Evolutionary conservation across 2,329 filamentous ascomycete species (phyloP).

Genomic region (Colletotrichum aenigma): DNA sequence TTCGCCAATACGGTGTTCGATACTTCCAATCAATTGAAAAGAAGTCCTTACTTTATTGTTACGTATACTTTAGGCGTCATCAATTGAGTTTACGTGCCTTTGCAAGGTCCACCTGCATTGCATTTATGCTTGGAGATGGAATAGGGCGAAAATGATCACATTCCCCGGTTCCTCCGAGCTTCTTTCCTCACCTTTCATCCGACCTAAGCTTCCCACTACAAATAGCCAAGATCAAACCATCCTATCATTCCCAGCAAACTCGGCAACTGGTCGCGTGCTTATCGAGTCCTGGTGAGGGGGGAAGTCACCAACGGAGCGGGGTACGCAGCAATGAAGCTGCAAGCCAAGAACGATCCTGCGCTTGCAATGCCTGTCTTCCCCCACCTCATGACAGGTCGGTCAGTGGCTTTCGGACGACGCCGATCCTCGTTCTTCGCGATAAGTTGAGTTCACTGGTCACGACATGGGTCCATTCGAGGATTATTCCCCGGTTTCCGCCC

Average conservation of each 20-base stretch:
- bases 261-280: conserved; percentile 14
- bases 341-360: conserved; percentile 10
- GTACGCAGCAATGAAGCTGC: conserved; percentile 15
- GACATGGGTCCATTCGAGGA: background rate
- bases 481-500: background rate
- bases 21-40: background rate
- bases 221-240: background rate
- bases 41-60: background rate
- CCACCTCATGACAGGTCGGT: background rate
- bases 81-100: background rate
- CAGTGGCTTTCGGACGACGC: background rate
- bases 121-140: background rate
- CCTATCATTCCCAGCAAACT: background rate
- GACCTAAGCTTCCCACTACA: background rate
- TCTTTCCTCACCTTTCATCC: background rate
- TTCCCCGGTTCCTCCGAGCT: background rate
- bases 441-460: background rate
- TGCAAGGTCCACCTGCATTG: background rate
- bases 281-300: conserved; percentile 2
- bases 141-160: background rate
- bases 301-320: background rate
- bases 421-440: background rate
- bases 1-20: background rate
- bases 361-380: background rate
- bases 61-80: background rate